phyloP scores from a whole-genome alignment of 495 filamentous ascomycete species.

The Penicillium bialowiezense region DNA sequence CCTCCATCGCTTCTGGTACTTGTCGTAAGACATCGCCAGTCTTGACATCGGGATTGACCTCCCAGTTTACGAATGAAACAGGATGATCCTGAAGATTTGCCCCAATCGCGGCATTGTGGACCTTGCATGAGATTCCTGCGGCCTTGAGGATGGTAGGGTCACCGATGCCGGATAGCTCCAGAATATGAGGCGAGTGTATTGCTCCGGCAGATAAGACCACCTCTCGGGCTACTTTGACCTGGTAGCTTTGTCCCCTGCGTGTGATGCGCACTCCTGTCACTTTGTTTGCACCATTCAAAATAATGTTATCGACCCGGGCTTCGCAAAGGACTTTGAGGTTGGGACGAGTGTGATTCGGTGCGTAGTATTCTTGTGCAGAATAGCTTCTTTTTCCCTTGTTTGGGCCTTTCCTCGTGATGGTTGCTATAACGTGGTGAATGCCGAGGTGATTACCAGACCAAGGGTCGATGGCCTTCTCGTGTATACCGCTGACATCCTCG shows the following conservation, averaged over 20 bases:
- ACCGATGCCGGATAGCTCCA: conserved; percentile 59
- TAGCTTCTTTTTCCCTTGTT: conserved; percentile 50
- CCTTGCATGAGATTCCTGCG: conserved; percentile 31
- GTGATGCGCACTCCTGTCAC: conserved; percentile 37
- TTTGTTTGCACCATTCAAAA: conserved; percentile 16
- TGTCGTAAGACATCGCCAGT: conserved; percentile 32
- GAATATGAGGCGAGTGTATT: conserved; percentile 50
- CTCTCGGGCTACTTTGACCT: conserved; percentile 47
- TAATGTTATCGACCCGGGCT: conserved; percentile 24
- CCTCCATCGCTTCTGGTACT: conserved; percentile 24
- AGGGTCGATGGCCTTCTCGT: conserved; percentile 23
- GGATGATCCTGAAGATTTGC: conserved; percentile 47
- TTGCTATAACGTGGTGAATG: conserved; percentile 29
- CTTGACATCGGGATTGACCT: conserved; percentile 31
- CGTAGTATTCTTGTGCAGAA: conserved; percentile 36
- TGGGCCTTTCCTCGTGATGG: conserved; percentile 35
- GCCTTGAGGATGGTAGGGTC: conserved; percentile 22
- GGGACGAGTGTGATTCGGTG: conserved; percentile 10
- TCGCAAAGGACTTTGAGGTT: conserved; percentile 33
- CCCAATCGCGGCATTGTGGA: conserved; percentile 40
- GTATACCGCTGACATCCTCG: conserved; percentile 11
- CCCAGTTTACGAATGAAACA: conserved; percentile 11
- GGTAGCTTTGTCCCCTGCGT: conserved; percentile 28
- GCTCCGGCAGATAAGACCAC: conserved; percentile 53
- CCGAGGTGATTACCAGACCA: conserved; percentile 37